A percentile compares a stretch with the other conserved stretches of the same genome.
Conservation (phyloP, 2,329 filamentous ascomycete species). For the Ceratocystis variospora region DNA sequence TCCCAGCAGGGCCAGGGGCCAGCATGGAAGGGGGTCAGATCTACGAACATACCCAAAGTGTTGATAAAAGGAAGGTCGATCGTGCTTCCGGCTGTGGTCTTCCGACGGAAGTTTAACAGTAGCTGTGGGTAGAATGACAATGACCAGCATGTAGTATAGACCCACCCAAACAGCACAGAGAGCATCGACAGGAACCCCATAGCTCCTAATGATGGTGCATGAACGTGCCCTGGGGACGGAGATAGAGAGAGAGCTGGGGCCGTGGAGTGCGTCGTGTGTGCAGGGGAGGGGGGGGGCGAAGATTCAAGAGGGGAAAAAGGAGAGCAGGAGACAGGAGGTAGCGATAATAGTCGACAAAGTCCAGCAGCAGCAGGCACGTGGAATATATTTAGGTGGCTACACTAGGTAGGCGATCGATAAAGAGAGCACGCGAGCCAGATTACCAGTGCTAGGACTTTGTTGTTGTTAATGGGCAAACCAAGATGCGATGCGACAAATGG, state of each 20-base stretch:
- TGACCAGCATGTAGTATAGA: slow-evolving; percentile 68
- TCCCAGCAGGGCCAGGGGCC: neutral
- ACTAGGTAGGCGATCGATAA: neutral
- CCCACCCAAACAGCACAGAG: slow-evolving; percentile 55
- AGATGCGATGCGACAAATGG: neutral
- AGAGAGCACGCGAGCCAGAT: neutral
- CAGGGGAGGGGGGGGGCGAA: neutral
- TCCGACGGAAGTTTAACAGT: slow-evolving; percentile 61
- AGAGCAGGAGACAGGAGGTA: neutral
- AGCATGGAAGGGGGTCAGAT: neutral
- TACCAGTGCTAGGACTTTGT: neutral
- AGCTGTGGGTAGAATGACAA: slow-evolving; percentile 87
- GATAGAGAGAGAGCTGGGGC: neutral
- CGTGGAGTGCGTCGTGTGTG: neutral
- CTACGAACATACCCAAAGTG: slow-evolving; percentile 34
- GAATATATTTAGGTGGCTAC: neutral
- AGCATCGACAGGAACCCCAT: slow-evolving; percentile 33
- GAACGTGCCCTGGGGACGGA: neutral
- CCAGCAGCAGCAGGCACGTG: neutral
- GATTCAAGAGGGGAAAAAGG: neutral
- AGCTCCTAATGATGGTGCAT: neutral
- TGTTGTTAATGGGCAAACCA: neutral
- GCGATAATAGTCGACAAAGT: neutral
- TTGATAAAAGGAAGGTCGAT: slow-evolving; percentile 80
- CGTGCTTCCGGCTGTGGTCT: slow-evolving; percentile 68